Percentiles rank a stretch among this genome's conserved stretches.
phyloP scores from a whole-genome alignment of 768 basidiomycete species.

The Leccinum boreale region DNA sequence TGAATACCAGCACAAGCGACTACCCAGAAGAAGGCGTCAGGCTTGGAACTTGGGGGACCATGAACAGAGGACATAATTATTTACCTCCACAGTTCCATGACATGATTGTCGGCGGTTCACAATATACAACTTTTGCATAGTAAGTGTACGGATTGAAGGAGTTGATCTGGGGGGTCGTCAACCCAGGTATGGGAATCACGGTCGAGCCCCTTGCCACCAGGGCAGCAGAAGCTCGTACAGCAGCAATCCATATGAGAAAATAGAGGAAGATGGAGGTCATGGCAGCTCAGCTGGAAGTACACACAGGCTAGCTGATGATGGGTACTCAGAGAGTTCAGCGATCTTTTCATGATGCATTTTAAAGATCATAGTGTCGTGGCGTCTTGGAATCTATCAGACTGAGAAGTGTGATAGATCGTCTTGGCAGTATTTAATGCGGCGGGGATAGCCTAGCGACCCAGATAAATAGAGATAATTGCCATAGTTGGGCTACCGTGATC shows the following conservation, averaged over 20 bases:
- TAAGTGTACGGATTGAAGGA: slow-evolving; percentile 45
- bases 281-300: not conserved
- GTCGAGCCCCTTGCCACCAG: slow-evolving; percentile 24
- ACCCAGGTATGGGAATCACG: slow-evolving; percentile 28
- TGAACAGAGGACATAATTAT: slow-evolving; percentile 1
- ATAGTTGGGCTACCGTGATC: not conserved
- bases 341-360: not conserved
- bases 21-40: slow-evolving; percentile 9
- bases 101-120: slow-evolving; percentile 35
- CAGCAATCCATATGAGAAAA: slow-evolving; percentile 6
- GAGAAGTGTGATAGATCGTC: not conserved
- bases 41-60: too few relatives aligned
- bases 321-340: not conserved
- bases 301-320: not conserved
- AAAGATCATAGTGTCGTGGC: not conserved
- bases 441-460: not conserved
- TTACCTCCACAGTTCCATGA: slow-evolving; percentile 54
- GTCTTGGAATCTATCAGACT: not conserved
- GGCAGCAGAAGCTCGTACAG: slow-evolving; percentile 15
- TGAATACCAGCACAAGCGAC: slow-evolving; percentile 42
- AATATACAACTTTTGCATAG: slow-evolving; percentile 50
- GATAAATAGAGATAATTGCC: not conserved
- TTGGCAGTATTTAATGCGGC: not conserved
- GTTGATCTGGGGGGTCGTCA: slow-evolving; percentile 38
- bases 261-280: slow-evolving; percentile 6